Evolutionary conservation across 169 alveolate genomes (phyloP), one percentile per base, ranked within the genome.

Genomic region (Theileria luwenshuni): DNA sequence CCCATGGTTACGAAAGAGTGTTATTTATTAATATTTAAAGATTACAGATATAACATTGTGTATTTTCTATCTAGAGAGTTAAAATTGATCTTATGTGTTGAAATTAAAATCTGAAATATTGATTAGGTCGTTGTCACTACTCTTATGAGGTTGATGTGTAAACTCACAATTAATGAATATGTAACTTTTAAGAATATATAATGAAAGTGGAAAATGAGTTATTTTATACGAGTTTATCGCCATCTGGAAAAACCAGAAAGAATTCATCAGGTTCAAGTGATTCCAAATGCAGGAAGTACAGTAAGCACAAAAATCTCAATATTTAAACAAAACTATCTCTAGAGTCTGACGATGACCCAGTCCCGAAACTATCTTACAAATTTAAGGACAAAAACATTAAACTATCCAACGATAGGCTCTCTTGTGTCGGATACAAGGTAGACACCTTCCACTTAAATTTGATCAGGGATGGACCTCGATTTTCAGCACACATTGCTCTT

Each of bases 401-500:
- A 45, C 42, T 76, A 35, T 51, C 65, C 19, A 48, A 21, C 38
- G 80, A 69, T 33, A 35, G 80, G 43, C 30, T 76, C 30, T 28
- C 76, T 0, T 76, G 77, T 42, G 25, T 62, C 30, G 86, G 86
- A 10, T 33, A 76, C 84, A 76, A 76, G 69, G 84, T 74, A 64
- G 28, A 23, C 49, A 19, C 35, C 3, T 15, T 21, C 21, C 8
- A 19, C 43, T 7, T 56, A 27, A 56, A 28, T 56, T 27, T 56
- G 61, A 7, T 19, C 45, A 74, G 86, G 86, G 86, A 0, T 76
- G 86, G 86, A 33, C 80, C 5, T 56, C 86, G 1, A 72, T 75
- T 21, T 75, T 75, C 48, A 33, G 77, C 43, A 59, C 84, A 30
- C 84, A 62, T 38, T 64, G 84, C 42, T 43, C 72, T 54, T 67